Evolutionary conservation across 306 rosid species (phyloP), one percentile per base, ranked within the genome.

Genomic region (Rosa lucieae): DNA sequence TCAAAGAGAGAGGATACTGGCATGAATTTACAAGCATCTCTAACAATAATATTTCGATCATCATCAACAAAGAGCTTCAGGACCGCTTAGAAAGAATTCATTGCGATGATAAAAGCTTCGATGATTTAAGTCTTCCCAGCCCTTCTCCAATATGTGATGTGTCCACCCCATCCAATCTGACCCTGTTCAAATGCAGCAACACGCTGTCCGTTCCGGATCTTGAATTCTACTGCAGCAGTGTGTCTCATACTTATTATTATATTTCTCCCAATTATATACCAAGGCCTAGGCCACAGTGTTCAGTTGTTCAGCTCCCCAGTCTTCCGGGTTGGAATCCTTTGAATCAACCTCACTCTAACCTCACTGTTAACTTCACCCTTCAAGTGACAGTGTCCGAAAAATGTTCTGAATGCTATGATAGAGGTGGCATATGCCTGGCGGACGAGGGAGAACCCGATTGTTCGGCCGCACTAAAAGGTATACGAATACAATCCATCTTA

Each of bases 321-420:
- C 0, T 0, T 13, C 3, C 42, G 42, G 1, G 6, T 14, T 1
- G 1, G 56, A 0, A 14, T 51, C 18, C 5, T 39, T 39, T 5
- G 42, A 39, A 39, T 39, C 42, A 51, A 51, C 0, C 26, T 23
- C 26, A 23, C 26, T 23, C 26, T 23, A 23, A 23, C 13, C 56
- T 51, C 20, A 39, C 6, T 0, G n/a, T 0, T 72, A 23, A 1
- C 3, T 71, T 79, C 26, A 0, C 0, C 3, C 9, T 79, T 48
- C 0, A 0, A 3, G 7, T 47, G 29, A 0, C 0, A 35, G 6
- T 12, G 6, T 9, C 20, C 0, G 0, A 0, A 3, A 6, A n/a
- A 17, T 79, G 82, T 35, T 0, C 0, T 1, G 3, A 0, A 3
- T 72, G 76, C 21, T 0, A 0, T 2, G 0, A 0, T 2, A 0